Conservation (phyloP, 257 asterid species). For the Avicennia marina region DNA sequence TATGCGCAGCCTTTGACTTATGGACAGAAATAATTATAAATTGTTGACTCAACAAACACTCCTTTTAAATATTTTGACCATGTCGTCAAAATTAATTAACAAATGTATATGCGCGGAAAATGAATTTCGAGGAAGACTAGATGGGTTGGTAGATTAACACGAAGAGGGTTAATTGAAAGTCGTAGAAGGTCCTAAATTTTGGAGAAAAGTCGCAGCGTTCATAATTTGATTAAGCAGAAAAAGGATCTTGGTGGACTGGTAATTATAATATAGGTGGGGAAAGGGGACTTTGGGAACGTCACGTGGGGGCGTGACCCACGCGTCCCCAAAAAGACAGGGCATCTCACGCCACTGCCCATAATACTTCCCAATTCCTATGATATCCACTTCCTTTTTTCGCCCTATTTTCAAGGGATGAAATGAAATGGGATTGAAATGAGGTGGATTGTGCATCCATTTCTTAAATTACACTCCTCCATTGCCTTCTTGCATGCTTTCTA, state of each 20-base stretch:
- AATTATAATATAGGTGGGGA: background rate
- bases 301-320: slow-evolving; percentile 36
- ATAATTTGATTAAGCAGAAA: slow-evolving; percentile 7
- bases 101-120: background rate
- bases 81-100: too few relatives aligned
- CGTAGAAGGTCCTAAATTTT: slow-evolving; percentile 5
- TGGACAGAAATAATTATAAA: too few relatives aligned
- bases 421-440: background rate
- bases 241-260: background rate
- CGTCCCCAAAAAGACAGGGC: slow-evolving; percentile 18
- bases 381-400: background rate
- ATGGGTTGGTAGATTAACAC: slow-evolving; percentile 19
- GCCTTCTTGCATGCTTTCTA: too few relatives aligned
- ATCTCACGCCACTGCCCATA: slow-evolving; percentile 18
- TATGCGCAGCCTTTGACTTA: too few relatives aligned
- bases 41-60: too few relatives aligned
- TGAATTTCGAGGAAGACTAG: slow-evolving; percentile 13
- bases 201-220: slow-evolving; percentile 10
- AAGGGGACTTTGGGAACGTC: slow-evolving; percentile 27
- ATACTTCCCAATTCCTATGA: background rate
- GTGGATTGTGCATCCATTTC: background rate
- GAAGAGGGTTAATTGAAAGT: slow-evolving; percentile 15
- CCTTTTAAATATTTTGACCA: too few relatives aligned
- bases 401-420: background rate
- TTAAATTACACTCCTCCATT: slow-evolving; percentile 24